phyloP scores from a whole-genome alignment of 1,139 yeast genomes.

The Hansenula sp. region DNA sequence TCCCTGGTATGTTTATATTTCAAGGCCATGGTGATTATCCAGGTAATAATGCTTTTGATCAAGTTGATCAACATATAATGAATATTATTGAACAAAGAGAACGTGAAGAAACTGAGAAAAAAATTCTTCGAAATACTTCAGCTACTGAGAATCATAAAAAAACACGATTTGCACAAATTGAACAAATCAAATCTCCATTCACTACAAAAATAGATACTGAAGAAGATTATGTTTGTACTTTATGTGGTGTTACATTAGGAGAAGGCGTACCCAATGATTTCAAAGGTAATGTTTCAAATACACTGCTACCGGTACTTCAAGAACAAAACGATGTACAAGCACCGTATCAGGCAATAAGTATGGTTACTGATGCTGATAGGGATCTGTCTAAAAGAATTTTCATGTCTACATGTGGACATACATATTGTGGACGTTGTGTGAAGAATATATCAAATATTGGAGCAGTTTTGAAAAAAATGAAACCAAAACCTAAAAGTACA shows the following conservation, averaged over 20 bases:
- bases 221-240: constrained; percentile 47
- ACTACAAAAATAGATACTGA: constrained; percentile 27
- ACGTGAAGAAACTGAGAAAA: constrained; percentile 30
- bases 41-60: constrained; percentile 24
- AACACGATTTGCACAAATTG: constrained; percentile 18
- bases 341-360: constrained; percentile 57
- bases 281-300: constrained; percentile 24
- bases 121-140: constrained; percentile 26
- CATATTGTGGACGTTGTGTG: constrained; percentile 83
- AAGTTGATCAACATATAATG: constrained; percentile 29
- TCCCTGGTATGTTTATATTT: constrained; percentile 3
- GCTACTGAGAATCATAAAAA: constrained; percentile 23
- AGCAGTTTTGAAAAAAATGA: constrained; percentile 7
- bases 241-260: constrained; percentile 70
- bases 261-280: constrained; percentile 61
- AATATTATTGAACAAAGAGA: constrained; percentile 30
- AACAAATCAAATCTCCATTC: constrained; percentile 25
- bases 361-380: constrained; percentile 49
- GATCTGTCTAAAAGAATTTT: constrained; percentile 67
- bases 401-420: constrained; percentile 74
- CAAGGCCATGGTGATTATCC: too few species aligned
- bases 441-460: constrained; percentile 46
- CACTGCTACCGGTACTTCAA: constrained; percentile 25
- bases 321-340: constrained; percentile 39
- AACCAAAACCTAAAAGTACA: constrained; percentile 7